phyloP scores from a whole-genome alignment of 345 rosid species.

The Aegle marmelos region DNA sequence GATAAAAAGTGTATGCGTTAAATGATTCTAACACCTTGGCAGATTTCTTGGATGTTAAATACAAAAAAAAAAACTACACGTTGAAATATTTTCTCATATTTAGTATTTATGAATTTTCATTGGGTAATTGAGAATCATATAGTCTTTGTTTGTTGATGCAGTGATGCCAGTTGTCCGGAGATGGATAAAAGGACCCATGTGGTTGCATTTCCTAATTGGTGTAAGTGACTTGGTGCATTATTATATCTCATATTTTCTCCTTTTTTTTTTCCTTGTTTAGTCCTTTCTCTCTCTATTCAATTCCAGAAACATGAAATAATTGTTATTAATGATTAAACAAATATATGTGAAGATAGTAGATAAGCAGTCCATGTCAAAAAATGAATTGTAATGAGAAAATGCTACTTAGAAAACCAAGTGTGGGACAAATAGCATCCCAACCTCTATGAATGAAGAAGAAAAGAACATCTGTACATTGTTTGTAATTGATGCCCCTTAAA shows the following conservation, averaged over 20 bases:
- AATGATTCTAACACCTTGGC: background rate
- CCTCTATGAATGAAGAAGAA: background rate
- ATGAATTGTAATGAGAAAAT: background rate
- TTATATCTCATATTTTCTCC: background rate
- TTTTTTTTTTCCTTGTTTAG: background rate
- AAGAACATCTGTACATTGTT: background rate
- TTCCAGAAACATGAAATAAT: background rate
- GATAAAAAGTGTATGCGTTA: background rate
- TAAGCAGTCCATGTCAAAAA: background rate
- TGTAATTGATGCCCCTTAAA: background rate
- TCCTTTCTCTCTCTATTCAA: too few species aligned
- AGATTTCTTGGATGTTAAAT: background rate
- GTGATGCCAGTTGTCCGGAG: conserved; percentile 80
- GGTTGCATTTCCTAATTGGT: conserved; percentile 93
- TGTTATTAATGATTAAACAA: background rate
- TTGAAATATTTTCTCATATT: background rate
- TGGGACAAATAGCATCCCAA: background rate
- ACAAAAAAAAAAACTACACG: background rate
- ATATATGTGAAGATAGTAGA: background rate
- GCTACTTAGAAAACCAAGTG: background rate
- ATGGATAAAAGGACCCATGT: conserved; percentile 86
- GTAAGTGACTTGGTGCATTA: conserved; percentile 45
- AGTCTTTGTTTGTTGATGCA: conserved; percentile 32
- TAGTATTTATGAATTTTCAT: background rate
- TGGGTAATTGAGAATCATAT: background rate